Percentiles rank a stretch among this genome's conserved stretches.
Evolutionary conservation across 495 filamentous ascomycete species (phyloP).

Genomic region (Aspergillus leporis): DNA sequence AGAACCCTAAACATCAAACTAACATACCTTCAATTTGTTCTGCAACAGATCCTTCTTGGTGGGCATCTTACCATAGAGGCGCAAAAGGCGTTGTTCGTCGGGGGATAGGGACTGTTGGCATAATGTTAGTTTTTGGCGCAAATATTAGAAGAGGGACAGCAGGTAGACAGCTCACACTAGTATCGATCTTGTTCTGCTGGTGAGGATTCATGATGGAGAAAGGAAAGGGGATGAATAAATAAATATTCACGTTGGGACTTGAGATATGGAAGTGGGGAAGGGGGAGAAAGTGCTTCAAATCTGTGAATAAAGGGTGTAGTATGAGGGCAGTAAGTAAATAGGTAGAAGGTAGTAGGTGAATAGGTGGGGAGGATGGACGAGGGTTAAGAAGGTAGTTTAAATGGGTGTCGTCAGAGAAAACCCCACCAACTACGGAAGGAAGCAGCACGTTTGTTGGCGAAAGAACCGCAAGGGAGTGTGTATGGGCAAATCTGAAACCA

Average conservation of each 20-base stretch:
- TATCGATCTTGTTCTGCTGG: conserved; percentile 95
- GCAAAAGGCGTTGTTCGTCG: conserved; percentile 93
- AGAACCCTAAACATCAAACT: neutral
- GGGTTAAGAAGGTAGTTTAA: conserved; percentile 12
- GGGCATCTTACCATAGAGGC: conserved; percentile 94
- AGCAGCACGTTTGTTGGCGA: neutral
- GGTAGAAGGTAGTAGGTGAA: neutral
- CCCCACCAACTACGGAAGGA: conserved; percentile 19
- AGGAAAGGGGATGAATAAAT: neutral
- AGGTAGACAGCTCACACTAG: conserved; percentile 66
- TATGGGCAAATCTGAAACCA: neutral
- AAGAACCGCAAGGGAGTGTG: neutral
- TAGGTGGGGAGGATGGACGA: conserved; percentile 18
- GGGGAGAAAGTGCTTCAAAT: too few relatives aligned
- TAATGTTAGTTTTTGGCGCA: conserved; percentile 16
- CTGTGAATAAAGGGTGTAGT: neutral
- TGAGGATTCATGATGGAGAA: conserved; percentile 80
- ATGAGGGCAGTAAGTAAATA: conserved; percentile 9
- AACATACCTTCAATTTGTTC: conserved; percentile 83
- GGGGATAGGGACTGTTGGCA: conserved; percentile 71
- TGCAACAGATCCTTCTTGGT: conserved; percentile 94
- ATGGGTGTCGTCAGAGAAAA: conserved; percentile 20
- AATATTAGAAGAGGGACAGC: conserved; percentile 9
- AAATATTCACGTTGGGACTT: neutral
- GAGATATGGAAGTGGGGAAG: neutral